Evolutionary conservation across 768 basidiomycete genomes (phyloP), one percentile per base, ranked within the genome.

Genomic region (Leccinum obscurum): DNA sequence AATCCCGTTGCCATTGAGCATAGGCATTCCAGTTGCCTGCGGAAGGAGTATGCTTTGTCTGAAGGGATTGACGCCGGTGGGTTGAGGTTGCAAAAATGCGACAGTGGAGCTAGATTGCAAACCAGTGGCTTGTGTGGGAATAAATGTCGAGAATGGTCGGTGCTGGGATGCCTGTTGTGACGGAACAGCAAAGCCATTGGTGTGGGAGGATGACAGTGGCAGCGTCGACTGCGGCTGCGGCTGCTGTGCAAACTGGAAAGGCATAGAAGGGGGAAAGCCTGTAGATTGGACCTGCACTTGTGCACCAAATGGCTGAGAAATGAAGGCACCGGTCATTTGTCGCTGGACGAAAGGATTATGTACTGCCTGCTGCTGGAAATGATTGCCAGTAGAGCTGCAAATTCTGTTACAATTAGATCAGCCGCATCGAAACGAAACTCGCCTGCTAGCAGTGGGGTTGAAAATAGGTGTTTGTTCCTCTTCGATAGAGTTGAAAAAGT

Each of bases 401-500:
- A 15, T 55, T 39, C 53, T 34, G 59, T 61, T n/a, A 75, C 26
- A 7, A 58, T 58, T 52, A 35, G n/a, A 54, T 28, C 26, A 35
- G 28, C 10, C 14, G 9, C 24, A 37, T 49, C 10, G 39, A 14
- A 44, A 51, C 2, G 34, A 8, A 28, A 57, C 62, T 64, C 46
- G 49, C 87, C 83, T 86, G 68, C 81, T 80, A 6, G 82, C 80
- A 62, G 84, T 81, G 7, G 87, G 83, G 62, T 85, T 86, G 70
- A 87, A 88, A 78, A 85, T 85, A n/a, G 83, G 79, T 9, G 86
- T 81, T 68, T 92, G 88, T 58, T 89, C 86, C 56, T 84, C 82
- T 71, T 97, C 95, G 64, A 99, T 96, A 6, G 91, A 84, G 28
- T 80, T 76, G 75, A 99, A 97, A 78, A 99, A 95, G 74, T 98